These are phyloP conservation scores for Cladorrhinum sp. DNA, from an alignment of 2,329 filamentous ascomycete genomes.

Conservation along the genomic window DNA sequence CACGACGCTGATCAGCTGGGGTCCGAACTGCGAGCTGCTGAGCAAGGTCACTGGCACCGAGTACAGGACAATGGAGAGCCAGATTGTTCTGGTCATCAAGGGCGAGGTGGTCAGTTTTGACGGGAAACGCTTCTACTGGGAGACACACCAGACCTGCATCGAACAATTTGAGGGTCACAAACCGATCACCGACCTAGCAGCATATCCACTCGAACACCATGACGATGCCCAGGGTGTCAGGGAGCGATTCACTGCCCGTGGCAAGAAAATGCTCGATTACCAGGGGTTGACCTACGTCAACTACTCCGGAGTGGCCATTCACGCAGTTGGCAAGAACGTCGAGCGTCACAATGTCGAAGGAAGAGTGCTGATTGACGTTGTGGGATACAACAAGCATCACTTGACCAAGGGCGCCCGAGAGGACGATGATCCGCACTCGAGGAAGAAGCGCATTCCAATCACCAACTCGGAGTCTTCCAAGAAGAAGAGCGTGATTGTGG, in stretches of 20 bases:
- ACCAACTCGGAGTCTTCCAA: neutral
- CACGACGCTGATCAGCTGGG: slow-evolving; percentile 39
- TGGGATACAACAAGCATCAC: slow-evolving; percentile 43
- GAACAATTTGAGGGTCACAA: slow-evolving; percentile 38
- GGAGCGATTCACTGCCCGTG: slow-evolving; percentile 34
- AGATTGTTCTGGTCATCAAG: slow-evolving; percentile 28
- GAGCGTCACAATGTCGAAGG: slow-evolving; percentile 41
- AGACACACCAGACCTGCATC: slow-evolving; percentile 33
- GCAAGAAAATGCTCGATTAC: slow-evolving; percentile 40
- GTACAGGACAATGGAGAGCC: slow-evolving; percentile 26
- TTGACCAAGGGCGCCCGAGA: slow-evolving; percentile 37
- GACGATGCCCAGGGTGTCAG: slow-evolving; percentile 31
- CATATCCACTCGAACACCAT: slow-evolving; percentile 39
- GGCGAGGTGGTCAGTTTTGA: slow-evolving; percentile 39
- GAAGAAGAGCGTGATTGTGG: neutral
- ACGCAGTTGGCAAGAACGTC: slow-evolving; percentile 19
- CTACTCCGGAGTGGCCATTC: slow-evolving; percentile 42
- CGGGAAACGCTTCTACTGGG: slow-evolving; percentile 42
- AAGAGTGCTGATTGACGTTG: slow-evolving; percentile 39
- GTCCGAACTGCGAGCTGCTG: slow-evolving; percentile 41
- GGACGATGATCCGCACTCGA: slow-evolving; percentile 31
- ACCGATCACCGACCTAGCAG: slow-evolving; percentile 39
- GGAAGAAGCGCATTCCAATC: slow-evolving; percentile 23
- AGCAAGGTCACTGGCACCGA: slow-evolving; percentile 37
- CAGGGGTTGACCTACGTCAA: slow-evolving; percentile 41